A percentile compares a stretch with the other conserved stretches of the same genome.
Conservation (phyloP, 768 basidiomycete genomes). For the Flagelloscypha sp. region DNA sequence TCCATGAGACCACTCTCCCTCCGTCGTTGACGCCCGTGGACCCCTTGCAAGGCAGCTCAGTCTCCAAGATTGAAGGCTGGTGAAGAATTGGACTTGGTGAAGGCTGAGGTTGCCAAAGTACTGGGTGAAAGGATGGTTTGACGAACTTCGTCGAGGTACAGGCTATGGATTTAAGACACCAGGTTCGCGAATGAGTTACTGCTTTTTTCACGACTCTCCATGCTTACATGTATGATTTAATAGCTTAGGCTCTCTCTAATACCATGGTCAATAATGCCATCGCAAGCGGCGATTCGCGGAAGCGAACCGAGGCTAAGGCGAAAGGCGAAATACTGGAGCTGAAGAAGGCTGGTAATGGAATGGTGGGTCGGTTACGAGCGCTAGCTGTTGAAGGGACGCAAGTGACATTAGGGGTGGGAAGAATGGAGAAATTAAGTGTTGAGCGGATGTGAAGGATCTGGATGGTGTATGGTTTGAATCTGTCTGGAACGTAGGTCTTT, state of each 20-base stretch:
- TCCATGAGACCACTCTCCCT: slow-evolving; percentile 20
- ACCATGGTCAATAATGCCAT: slow-evolving; percentile 59
- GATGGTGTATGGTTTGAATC: slow-evolving; percentile 86
- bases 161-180: slow-evolving; percentile 70
- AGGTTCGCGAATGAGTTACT: slow-evolving; percentile 60
- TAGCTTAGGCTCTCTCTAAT: slow-evolving; percentile 40
- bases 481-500: slow-evolving; percentile 56
- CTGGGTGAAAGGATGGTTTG: slow-evolving; percentile 86
- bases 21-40: slow-evolving; percentile 45
- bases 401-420: slow-evolving; percentile 79
- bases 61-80: slow-evolving; percentile 61
- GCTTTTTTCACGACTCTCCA: slow-evolving; percentile 19
- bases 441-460: slow-evolving; percentile 81
- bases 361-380: slow-evolving; percentile 49
- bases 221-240: slow-evolving; percentile 13
- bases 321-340: slow-evolving; percentile 85
- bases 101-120: slow-evolving; percentile 77
- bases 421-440: slow-evolving; percentile 82
- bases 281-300: slow-evolving; percentile 56
- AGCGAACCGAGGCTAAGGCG: slow-evolving; percentile 72
- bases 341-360: slow-evolving; percentile 52
- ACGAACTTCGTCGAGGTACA: slow-evolving; percentile 79
- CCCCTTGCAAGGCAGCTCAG: slow-evolving; percentile 47
- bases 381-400: slow-evolving; percentile 78
- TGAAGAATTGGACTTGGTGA: slow-evolving; percentile 69